Evolutionary conservation across 176 grass and related monocot genomes (phyloP).

Genomic region (Leersia perrieri): DNA sequence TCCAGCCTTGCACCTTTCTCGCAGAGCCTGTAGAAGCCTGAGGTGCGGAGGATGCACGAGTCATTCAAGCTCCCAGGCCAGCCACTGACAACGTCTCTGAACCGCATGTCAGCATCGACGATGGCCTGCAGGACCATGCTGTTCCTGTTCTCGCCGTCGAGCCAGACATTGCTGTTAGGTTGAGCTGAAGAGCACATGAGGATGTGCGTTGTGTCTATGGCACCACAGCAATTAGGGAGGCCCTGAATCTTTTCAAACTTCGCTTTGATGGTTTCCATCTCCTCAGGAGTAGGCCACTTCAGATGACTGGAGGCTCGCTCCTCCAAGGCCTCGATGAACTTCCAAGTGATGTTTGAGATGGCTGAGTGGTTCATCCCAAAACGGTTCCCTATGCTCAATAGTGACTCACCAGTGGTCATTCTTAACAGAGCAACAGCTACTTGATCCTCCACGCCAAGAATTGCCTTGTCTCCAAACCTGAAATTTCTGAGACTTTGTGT

Average conservation of each 20-base stretch:
- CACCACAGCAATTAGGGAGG: conserved; percentile 83
- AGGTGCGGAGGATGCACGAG: conserved; percentile 62
- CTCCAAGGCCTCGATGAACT: conserved; percentile 90
- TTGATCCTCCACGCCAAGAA: conserved; percentile 71
- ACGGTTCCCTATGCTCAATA: conserved; percentile 59
- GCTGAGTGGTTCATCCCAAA: conserved; percentile 90
- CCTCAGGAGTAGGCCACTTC: conserved; percentile 67
- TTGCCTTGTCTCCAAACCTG: conserved; percentile 54
- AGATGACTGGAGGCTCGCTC: conserved; percentile 52
- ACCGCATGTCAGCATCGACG: conserved; percentile 79
- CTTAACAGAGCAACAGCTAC: conserved; percentile 82
- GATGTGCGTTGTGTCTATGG: conserved; percentile 79
- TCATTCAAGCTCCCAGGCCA: conserved; percentile 90
- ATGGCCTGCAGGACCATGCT: conserved; percentile 89
- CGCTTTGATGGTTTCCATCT: conserved; percentile 58
- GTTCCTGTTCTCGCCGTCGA: conserved; percentile 75
- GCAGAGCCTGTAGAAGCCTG: conserved; percentile 66
- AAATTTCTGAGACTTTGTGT: conserved; percentile 60
- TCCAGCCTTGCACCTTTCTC: conserved; percentile 65
- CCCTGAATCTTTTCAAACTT: conserved; percentile 69
- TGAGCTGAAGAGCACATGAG: conserved; percentile 75
- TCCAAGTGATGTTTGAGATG: conserved; percentile 90
- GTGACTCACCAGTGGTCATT: conserved; percentile 73
- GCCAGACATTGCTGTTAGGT: conserved; percentile 77
- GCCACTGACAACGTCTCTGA: conserved; percentile 81